Evolutionary conservation across 1,284 basidiomycete species (phyloP), one percentile per base, ranked within the genome.

Genomic region (Sporisorium scitamineum): DNA sequence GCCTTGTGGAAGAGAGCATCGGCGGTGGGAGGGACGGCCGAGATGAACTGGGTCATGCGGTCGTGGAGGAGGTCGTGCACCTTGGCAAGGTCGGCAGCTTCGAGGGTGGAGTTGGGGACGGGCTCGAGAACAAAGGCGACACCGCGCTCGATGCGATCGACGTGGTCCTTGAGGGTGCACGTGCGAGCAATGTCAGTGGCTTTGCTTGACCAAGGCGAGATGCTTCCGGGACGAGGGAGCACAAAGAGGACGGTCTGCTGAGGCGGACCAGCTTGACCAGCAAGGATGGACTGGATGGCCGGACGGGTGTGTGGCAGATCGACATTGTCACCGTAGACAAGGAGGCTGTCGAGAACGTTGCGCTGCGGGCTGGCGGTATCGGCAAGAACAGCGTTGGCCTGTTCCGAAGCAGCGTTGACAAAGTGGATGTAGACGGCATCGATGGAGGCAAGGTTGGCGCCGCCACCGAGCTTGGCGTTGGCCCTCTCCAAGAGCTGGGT

Each of bases 181-280:
- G 95, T 90, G 24, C 70, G 70, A 29, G 80, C 88, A 68, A 98
- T 98, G 84, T 98, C 95, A 2, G 95, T 97, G 3, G 96, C 96
- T 87, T 98, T 98, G 87, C 93, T 95, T 9, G 95, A 97, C 96
- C 96, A 98, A 1, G 96, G 93, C 22, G 92, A 93, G 84, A 94
- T 91, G 34, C 92, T 81, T 37, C 82, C 83, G 2, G 78, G 62
- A 16, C 84, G 77, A 1, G 84, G 84, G 16, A 70, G 62, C 20
- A 85, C 83, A 50, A 81, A 85, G 55, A 84, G 78, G 29, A 80
- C 72, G 24, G 58, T 56, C 39, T 56, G 5, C 26, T 56, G 4
- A 91, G 92, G 11, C 88, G 60, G 31, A 31, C 48, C 27, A 18
- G 54, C 29, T 39, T 27, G 32, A 10, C 56, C 60, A 18, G 77